Conservation (phyloP, 306 rosid genomes). For the Lathyrus oleraceus region DNA sequence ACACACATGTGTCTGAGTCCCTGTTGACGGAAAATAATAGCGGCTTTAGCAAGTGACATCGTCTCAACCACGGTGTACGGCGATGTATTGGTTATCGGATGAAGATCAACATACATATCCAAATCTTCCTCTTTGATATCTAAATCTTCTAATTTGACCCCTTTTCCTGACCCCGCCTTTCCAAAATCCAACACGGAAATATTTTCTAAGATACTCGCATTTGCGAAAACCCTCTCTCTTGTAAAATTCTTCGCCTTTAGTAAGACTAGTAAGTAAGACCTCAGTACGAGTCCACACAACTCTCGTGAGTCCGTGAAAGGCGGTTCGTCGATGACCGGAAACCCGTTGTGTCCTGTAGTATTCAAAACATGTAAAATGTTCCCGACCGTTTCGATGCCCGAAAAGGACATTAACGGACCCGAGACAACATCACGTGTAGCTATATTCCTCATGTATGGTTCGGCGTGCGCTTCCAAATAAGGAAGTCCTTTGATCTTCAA, state of each 20-base stretch:
- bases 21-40: constrained; percentile 70
- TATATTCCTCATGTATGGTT: constrained; percentile 78
- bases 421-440: constrained; percentile 77
- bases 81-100: constrained; percentile 72
- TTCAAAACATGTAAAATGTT: constrained; percentile 59
- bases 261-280: constrained; percentile 85
- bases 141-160: constrained; percentile 70
- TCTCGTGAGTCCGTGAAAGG: constrained; percentile 68
- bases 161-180: constrained; percentile 84
- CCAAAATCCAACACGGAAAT: constrained; percentile 67
- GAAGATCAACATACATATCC: constrained; percentile 90
- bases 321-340: constrained; percentile 91
- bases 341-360: constrained; percentile 76
- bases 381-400: constrained; percentile 72
- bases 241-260: constrained; percentile 69
- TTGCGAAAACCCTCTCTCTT: constrained; percentile 37
- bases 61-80: constrained; percentile 89
- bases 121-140: constrained; percentile 68
- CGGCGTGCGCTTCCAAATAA: constrained; percentile 85
- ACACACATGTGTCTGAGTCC: constrained; percentile 88
- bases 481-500: constrained; percentile 79
- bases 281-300: constrained; percentile 76
- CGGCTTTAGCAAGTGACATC: constrained; percentile 89
- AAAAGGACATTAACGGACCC: constrained; percentile 71
- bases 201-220: constrained; percentile 37